Base-by-base conservation (phyloP, 805 yeast genomes). In the Cyberlindnera mississippiensis region DNA sequence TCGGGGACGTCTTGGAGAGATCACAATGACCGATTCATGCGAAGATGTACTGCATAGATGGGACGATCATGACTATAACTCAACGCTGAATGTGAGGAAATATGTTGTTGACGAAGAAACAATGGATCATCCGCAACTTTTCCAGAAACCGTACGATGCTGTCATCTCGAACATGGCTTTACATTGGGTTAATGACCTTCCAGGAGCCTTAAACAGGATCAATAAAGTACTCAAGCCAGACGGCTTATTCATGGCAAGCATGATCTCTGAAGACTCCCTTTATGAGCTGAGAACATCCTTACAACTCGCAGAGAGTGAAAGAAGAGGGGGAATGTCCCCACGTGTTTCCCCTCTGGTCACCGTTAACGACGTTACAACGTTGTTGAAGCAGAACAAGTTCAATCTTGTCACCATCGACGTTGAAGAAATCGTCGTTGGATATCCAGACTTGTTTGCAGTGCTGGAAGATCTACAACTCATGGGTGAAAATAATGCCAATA, bases 171-270 rank as follows among this genome's bases (percentile, higher is more conserved):
- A 84, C 57, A 60, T 85, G 49, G 73, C 85, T 17, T 57, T 87
- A 57, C 95, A 87, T 60, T 87, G 96, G 96, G 78, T 85, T 44
- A 87, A 87, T 55, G 90, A 87, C 52, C 69, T 87, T n/a, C 95
- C 95, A 0, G 67, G 71, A 1, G 75, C 78, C 2, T 69, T 86
- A 38, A 60, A 62, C 14, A 71, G 75, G 45, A 71, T 86, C 50
- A 76, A 79, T 56, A 56, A 63, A 5, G 70, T 84, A 19, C 66
- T 87, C 28, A 76, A 76, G 45, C 91, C 91, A 2, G 95, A 87
- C 60, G 91, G 95, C 2, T 68, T 89, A 55, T 84, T 87, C 51
- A 72, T 87, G 71, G 95, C 85, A 2, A 75, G 88, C 17, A 74
- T 87, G 72, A 75, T 85, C 50, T 93, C 91, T 16, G 91, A 90